Evolutionary conservation across 768 basidiomycete species (phyloP).

Genomic region (Leccinum olivaceopallidum): DNA sequence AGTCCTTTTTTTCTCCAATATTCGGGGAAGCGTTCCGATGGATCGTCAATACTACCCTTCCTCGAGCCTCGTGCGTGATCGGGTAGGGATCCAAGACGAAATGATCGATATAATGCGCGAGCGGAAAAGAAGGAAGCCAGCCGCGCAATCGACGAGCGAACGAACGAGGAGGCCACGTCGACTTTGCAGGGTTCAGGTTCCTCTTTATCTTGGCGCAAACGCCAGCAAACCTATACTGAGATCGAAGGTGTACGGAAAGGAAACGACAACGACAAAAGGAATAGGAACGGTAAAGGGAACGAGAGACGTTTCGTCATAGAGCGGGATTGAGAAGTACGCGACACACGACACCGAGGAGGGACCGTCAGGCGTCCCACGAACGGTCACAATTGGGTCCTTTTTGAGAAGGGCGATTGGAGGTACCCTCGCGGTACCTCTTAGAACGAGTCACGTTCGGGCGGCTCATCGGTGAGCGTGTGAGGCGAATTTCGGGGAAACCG

Average conservation of each 20-base stretch:
- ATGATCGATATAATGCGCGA: not conserved
- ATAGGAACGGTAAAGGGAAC: not conserved
- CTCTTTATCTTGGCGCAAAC: not conserved
- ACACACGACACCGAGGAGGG: not conserved
- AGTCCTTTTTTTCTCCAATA: not conserved
- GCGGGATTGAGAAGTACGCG: not conserved
- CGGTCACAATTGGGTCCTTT: not conserved
- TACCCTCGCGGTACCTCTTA: conserved; percentile 2
- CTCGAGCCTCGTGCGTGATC: not conserved
- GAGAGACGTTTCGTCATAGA: not conserved
- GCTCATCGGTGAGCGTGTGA: not conserved
- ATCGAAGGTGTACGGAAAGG: not conserved
- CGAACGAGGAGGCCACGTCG: not conserved
- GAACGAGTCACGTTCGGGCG: conserved; percentile 4
- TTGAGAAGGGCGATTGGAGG: not conserved
- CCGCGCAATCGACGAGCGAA: not conserved
- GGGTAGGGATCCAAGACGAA: not conserved
- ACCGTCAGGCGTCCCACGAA: not conserved
- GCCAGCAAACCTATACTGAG: not conserved
- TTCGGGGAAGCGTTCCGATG: not conserved
- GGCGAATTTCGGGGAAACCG: not conserved
- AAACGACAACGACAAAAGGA: not conserved
- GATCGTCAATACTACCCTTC: not conserved
- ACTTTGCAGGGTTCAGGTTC: not conserved
- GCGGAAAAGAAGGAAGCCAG: not conserved